phyloP scores from a whole-genome alignment of 192 early-diverging fungal genomes.

The Gigaspora rosea region DNA sequence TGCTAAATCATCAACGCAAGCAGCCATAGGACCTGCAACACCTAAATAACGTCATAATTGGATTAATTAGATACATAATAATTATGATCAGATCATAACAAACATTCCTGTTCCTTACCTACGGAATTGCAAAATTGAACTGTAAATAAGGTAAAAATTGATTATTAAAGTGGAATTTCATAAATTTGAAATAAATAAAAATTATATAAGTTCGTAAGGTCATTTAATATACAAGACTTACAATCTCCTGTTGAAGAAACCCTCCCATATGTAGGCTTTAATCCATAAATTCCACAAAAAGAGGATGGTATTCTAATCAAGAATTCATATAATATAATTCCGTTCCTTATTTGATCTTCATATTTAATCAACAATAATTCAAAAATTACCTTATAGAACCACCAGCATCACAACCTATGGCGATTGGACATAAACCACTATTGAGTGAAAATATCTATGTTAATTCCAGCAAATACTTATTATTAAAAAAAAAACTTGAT shows the following conservation, averaged over 20 bases:
- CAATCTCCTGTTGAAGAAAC: constrained; percentile 55
- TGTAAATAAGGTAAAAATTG: not conserved
- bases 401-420: constrained; percentile 73
- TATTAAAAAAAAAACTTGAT: too few species aligned
- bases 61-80: too few species aligned
- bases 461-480: too few species aligned
- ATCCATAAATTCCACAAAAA: constrained; percentile 73
- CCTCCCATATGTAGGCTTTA: constrained; percentile 72
- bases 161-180: too few species aligned
- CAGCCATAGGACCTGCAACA: constrained; percentile 68
- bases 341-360: not conserved
- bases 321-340: not conserved
- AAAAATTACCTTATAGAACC: constrained; percentile 56
- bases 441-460: constrained; percentile 5
- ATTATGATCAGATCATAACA: too few species aligned
- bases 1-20: constrained; percentile 67
- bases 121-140: constrained; percentile 56
- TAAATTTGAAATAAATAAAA: not conserved
- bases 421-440: constrained; percentile 65
- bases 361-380: not conserved
- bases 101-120: constrained; percentile 13
- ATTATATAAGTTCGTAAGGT: too few species aligned
- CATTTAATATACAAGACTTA: constrained; percentile 8
- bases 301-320: constrained; percentile 61
- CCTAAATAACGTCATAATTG: not conserved